A percentile compares a stretch with the other conserved stretches of the same genome.
Evolutionary conservation across 805 yeast genomes (phyloP).

Genomic region (Kuraishia borneana): DNA sequence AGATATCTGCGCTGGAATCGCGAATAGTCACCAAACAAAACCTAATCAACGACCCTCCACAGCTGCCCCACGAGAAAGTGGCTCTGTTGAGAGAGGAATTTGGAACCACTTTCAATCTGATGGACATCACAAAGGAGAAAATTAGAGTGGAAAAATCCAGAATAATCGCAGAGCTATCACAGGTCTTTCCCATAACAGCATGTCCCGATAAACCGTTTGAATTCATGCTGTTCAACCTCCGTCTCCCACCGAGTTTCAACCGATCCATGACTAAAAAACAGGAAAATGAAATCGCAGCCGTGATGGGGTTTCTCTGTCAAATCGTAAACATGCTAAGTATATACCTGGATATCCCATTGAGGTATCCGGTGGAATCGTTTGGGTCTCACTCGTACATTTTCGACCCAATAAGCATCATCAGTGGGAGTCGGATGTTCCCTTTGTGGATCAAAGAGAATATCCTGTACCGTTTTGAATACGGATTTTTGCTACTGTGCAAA

Average conservation of each 20-base stretch:
- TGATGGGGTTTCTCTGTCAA: slow-evolving; percentile 36
- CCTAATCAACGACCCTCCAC: background rate
- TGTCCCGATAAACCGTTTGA: slow-evolving; percentile 4
- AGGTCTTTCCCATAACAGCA: slow-evolving; percentile 6
- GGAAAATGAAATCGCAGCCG: slow-evolving; percentile 31
- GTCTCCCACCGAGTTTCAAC: slow-evolving; percentile 2
- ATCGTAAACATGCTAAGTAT: slow-evolving; percentile 26
- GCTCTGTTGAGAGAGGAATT: background rate
- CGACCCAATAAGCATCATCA: slow-evolving; percentile 33
- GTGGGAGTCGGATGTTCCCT: slow-evolving; percentile 30
- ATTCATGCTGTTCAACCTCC: slow-evolving; percentile 3
- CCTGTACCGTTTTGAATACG: slow-evolving; percentile 37
- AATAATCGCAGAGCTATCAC: background rate
- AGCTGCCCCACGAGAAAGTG: background rate
- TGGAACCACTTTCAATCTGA: slow-evolving; percentile 2
- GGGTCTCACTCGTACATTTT: slow-evolving; percentile 37
- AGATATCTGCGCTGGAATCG: background rate
- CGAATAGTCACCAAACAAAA: background rate
- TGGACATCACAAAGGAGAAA: slow-evolving; percentile 4
- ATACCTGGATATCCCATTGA: slow-evolving; percentile 30
- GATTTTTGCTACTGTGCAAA: slow-evolving; percentile 30
- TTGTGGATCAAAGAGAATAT: slow-evolving; percentile 34
- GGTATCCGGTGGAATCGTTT: slow-evolving; percentile 35
- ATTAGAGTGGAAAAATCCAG: slow-evolving; percentile 2
- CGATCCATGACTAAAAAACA: slow-evolving; percentile 14